Evolutionary conservation across 2,329 filamentous ascomycete species (phyloP), one percentile per base, ranked within the genome.

Genomic region (Lachnellula cervina): DNA sequence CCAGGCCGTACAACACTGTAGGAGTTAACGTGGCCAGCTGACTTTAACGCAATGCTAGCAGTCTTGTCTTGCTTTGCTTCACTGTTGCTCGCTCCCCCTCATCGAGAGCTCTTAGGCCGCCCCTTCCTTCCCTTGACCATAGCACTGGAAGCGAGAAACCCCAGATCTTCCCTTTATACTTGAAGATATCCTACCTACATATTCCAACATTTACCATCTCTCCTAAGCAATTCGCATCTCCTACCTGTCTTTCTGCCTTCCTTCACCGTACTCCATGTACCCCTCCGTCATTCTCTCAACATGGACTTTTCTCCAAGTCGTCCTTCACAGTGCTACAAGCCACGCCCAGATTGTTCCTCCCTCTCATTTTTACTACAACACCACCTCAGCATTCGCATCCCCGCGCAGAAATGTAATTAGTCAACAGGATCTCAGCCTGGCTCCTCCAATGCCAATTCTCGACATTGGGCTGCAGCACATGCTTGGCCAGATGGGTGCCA

Each of bases 401-500:
- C 28, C 28, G 4, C 28, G 28, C 28, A 32, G 13, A 28, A 6
- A 50, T 38, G 17, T 11, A 6, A 51, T 60, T 32, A 28, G 48
- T 13, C 59, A 63, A 8, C 58, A 62, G 40, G 52, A 58, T 17
- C 42, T 58, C 38, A 58, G 46, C 13, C n/a, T 42, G 1, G n/a
- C 37, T 13, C 52, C 52, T 38, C 56, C 61, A 13, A 49, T 63
- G 0, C 56, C 58, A 13, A 58, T 63, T 14, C 51, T 63, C 3
- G 58, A 57, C 13, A 59, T 63, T 28, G 59, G 59, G 19, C 46
- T 55, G 9, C 34, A 56, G 35, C 59, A 63, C 35, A 63, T 63
- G 37, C 46, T 63, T 9, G 21, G 40, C 21, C 58, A 62, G 43
- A 58, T 62, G 11, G 61, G 58, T 19, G 52, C 50, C 16, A 63